Conservation (phyloP, 2,329 filamentous ascomycete species). For the Xylariomycetidae sp. region DNA sequence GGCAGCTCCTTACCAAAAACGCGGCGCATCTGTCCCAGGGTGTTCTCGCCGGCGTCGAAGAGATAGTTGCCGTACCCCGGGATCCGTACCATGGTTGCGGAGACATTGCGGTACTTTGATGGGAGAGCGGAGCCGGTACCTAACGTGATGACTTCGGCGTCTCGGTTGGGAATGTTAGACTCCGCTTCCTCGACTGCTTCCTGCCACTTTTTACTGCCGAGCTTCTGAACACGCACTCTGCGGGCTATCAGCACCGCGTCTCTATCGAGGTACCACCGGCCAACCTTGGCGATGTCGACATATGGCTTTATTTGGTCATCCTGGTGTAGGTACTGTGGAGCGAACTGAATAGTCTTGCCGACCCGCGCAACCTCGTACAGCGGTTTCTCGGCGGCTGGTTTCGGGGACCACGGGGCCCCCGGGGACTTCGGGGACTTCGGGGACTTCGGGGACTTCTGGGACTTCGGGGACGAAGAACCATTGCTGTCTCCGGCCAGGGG, state of each 20-base stretch:
- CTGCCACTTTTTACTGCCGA: too few relatives aligned
- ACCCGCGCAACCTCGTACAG: conserved; percentile 36
- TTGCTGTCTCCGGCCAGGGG: conserved; percentile 16
- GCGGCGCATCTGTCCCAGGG: conserved; percentile 77
- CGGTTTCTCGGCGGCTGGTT: too few relatives aligned
- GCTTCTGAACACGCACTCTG: too few relatives aligned
- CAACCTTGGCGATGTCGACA: conserved; percentile 38
- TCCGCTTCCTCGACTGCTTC: conserved; percentile 44
- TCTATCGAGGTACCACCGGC: conserved; percentile 32
- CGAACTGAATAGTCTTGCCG: conserved; percentile 40
- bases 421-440: too few relatives aligned
- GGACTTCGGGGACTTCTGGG: too few relatives aligned
- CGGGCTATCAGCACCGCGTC: too few relatives aligned
- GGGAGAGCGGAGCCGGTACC: conserved; percentile 88
- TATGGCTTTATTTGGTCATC: conserved; percentile 40
- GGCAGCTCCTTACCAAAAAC: conserved; percentile 62
- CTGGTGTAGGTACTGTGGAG: conserved; percentile 40
- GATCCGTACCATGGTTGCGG: conserved; percentile 75
- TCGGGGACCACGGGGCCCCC: too few relatives aligned
- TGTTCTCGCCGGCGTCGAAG: conserved; percentile 88
- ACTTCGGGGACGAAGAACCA: conserved; percentile 10
- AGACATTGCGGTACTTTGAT: conserved; percentile 94
- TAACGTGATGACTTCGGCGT: conserved; percentile 78
- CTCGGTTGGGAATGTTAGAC: conserved; percentile 62
- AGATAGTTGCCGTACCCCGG: conserved; percentile 84